Percentiles rank a stretch among this genome's conserved stretches.
Conservation (phyloP, 495 filamentous ascomycete genomes). For the Glutinoglossum americanum region DNA sequence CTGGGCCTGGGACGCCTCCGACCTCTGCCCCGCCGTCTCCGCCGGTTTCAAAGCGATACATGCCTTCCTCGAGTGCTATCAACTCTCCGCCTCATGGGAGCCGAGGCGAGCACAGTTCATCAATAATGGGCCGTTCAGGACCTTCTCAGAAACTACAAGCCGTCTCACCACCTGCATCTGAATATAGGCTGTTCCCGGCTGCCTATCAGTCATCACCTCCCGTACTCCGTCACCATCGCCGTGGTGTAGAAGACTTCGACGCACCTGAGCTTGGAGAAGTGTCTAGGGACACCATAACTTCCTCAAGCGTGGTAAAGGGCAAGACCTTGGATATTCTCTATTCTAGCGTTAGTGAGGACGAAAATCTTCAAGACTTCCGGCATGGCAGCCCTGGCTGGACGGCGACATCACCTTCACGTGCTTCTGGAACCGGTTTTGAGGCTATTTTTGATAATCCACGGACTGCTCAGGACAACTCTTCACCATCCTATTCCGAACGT, state of each 20-base stretch:
- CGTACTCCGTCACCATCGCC: neutral
- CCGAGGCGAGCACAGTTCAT: neutral
- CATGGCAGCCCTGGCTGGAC: neutral
- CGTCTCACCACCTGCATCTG: neutral
- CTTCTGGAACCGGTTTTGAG: too few relatives aligned
- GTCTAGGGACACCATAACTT: neutral
- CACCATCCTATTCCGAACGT: neutral
- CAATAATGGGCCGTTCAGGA: neutral
- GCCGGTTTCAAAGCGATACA: neutral
- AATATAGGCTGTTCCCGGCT: neutral
- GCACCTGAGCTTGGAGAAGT: neutral
- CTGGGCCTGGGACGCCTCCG: neutral
- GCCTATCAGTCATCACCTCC: neutral
- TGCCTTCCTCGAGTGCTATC: neutral
- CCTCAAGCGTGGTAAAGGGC: neutral
- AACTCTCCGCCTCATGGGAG: neutral
- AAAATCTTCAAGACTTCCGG: neutral
- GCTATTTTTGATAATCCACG: neutral
- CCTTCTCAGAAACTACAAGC: neutral
- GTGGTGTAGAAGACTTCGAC: neutral
- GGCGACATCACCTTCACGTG: neutral
- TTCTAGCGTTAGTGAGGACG: neutral
- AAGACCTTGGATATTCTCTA: neutral
- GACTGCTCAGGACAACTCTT: neutral
- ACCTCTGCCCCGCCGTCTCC: neutral